phyloP scores from a whole-genome alignment of 2,329 filamentous ascomycete species.

The Fusarium equiseti region DNA sequence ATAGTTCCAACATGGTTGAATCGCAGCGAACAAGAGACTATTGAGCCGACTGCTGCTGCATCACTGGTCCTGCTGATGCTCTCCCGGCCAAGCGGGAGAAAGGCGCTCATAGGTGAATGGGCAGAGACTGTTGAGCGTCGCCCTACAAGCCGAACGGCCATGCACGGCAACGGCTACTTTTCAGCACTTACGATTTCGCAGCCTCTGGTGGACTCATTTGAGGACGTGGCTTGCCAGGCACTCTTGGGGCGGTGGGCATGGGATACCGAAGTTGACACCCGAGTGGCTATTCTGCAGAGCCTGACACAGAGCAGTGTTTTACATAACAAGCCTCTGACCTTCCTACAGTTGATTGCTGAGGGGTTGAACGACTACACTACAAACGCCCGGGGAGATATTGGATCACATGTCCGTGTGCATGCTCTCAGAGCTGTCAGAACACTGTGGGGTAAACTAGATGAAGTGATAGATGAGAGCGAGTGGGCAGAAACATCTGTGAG shows the following conservation, averaged over 20 bases:
- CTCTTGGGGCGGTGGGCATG: slow-evolving; percentile 66
- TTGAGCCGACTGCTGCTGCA: slow-evolving; percentile 63
- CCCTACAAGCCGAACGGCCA: slow-evolving; percentile 50
- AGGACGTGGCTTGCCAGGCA: slow-evolving; percentile 57
- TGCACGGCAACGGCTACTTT: slow-evolving; percentile 64
- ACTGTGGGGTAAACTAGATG: slow-evolving; percentile 61
- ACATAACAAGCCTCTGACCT: slow-evolving; percentile 54
- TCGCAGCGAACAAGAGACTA: slow-evolving; percentile 63
- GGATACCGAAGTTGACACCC: slow-evolving; percentile 64
- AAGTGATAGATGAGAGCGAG: slow-evolving; percentile 14
- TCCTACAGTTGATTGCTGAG: slow-evolving; percentile 62
- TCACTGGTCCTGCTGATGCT: slow-evolving; percentile 64
- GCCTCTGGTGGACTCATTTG: slow-evolving; percentile 51
- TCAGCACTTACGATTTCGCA: slow-evolving; percentile 65
- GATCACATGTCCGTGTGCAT: slow-evolving; percentile 85
- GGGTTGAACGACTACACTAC: slow-evolving; percentile 91
- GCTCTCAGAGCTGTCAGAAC: slow-evolving; percentile 81
- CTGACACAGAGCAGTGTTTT: slow-evolving; percentile 63
- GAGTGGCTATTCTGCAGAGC: slow-evolving; percentile 67
- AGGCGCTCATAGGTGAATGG: slow-evolving; percentile 60
- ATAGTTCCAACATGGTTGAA: slow-evolving; percentile 62
- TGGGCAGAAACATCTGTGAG: slow-evolving; percentile 51
- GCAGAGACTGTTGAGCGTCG: slow-evolving; percentile 55
- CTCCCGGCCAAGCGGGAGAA: slow-evolving; percentile 53
- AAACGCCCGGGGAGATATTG: slow-evolving; percentile 88